These are phyloP conservation scores for Lodderomyces jiufengensis DNA, from an alignment of 1,139 yeast species.

Conservation along the genomic window DNA sequence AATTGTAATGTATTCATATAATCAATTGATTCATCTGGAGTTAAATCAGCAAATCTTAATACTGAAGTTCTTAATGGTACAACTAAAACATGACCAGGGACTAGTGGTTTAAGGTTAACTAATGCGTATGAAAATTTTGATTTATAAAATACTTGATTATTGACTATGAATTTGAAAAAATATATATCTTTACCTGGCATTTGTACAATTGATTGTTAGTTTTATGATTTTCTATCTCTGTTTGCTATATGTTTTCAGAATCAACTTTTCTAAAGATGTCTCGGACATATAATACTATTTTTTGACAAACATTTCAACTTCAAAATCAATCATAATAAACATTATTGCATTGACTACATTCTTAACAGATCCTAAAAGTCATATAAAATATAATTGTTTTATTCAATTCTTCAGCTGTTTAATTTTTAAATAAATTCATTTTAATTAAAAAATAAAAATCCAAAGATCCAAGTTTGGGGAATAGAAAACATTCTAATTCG, in stretches of 20 bases:
- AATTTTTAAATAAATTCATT: too few species aligned
- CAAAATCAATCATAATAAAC: too few species aligned
- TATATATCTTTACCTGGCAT: constrained; percentile 21
- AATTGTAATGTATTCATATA: constrained; percentile 74
- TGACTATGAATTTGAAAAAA: constrained; percentile 57
- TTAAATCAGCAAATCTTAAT: constrained; percentile 61
- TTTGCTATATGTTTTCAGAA: too few species aligned
- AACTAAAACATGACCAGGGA: constrained; percentile 87
- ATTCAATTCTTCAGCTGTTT: too few species aligned
- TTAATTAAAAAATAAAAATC: too few species aligned
- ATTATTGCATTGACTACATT: too few species aligned
- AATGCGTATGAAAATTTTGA: constrained; percentile 68
- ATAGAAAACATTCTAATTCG: too few species aligned
- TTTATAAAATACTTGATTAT: constrained; percentile 57
- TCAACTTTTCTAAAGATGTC: too few species aligned
- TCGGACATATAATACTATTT: background rate
- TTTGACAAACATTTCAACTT: background rate
- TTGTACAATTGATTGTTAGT: background rate
- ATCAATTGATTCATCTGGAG: constrained; percentile 70
- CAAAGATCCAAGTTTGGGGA: too few species aligned
- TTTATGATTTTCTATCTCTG: too few species aligned
- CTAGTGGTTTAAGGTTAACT: constrained; percentile 85
- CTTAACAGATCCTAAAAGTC: too few species aligned
- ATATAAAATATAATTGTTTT: too few species aligned
- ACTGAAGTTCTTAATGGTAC: constrained; percentile 68